Conservation (phyloP, 2,329 filamentous ascomycete species). For the Fusarium coffeatum region DNA sequence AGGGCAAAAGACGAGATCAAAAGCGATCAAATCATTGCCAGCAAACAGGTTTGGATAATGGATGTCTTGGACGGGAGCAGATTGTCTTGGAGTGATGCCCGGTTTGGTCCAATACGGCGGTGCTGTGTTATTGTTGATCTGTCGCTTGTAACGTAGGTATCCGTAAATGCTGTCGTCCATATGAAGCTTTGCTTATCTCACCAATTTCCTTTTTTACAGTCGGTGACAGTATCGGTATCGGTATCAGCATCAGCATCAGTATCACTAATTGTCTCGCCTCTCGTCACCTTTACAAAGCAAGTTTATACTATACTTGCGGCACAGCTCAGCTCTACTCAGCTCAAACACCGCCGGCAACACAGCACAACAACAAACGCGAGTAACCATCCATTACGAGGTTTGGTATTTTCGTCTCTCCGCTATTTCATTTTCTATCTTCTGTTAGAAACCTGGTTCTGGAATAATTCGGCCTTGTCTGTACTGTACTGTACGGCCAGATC, state of each 20-base stretch:
- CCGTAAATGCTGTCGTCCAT: conserved; percentile 17
- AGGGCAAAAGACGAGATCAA: conserved; percentile 13
- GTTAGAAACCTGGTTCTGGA: conserved; percentile 23
- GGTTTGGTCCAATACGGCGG: conserved; percentile 16
- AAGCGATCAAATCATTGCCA: conserved; percentile 12
- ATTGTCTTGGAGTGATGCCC: conserved; percentile 29
- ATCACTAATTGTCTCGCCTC: conserved; percentile 3
- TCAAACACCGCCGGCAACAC: conserved; percentile 9
- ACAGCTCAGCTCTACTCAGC: conserved; percentile 10
- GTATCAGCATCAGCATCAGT: background rate
- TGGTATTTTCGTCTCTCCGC: conserved; percentile 8
- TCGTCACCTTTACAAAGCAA: conserved; percentile 26
- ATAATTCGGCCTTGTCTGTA: conserved; percentile 9
- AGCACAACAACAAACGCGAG: conserved; percentile 12
- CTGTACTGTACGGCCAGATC: conserved; percentile 6
- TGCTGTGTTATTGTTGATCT: conserved; percentile 16
- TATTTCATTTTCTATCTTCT: background rate
- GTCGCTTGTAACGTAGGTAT: conserved; percentile 16
- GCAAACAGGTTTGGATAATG: conserved; percentile 22
- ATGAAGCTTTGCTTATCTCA: conserved; percentile 37
- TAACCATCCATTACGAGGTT: conserved; percentile 30
- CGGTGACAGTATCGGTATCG: background rate
- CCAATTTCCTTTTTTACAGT: conserved; percentile 12
- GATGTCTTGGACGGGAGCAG: conserved; percentile 35
- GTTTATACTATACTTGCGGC: background rate